Evolutionary conservation across 202 grass and related monocot genomes (phyloP), one percentile per base, ranked within the genome.

Genomic region (Schoenoplectus tabernaemontani): DNA sequence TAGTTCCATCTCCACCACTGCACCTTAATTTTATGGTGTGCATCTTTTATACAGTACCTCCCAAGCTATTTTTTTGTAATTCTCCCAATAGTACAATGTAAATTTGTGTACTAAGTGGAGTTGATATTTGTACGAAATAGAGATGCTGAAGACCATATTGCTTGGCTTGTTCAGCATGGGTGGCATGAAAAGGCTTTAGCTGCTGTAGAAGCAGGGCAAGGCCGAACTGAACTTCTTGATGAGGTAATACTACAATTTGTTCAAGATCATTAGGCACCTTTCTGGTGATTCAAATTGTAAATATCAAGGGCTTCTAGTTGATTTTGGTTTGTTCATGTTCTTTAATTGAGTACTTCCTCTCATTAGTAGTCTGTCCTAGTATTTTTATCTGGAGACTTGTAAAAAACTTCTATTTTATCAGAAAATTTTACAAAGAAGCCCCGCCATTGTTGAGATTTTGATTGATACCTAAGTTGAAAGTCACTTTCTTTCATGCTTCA

Each of bases 111-210:
- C 26, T 75, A 75, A 75, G 3, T 75, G 70, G 70, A 75, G 48
- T 50, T 75, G 32, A 54, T 75, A 75, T 54, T 75, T 53, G 47
- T 75, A 33, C 26, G 10, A 53, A 56, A 75, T 87, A 99, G 96
- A 88, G 92, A 99, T 96, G 82, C 96, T 82, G 96, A 96, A 91
- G 96, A 99, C 82, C 96, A 99, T 84, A 95, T 99, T 89, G 71
- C 89, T 34, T 99, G 96, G 96, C 92, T 99, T 89, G 88, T 99
- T 76, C 84, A 99, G 86, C 96, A 99, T 91, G 96, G 88, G 70
- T 99, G 81, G 59, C 96, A 99, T 83, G 92, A 95, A 89, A 99
- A 99, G 61, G 96, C 96, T 83, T 91, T 99, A 84, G 96, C 91
- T 83, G 96, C 90, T 64, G 96, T 90, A 79, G 96, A 99, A 87